Base-by-base conservation (phyloP, 2,329 filamentous ascomycete species). In the Daldinia sp. region DNA sequence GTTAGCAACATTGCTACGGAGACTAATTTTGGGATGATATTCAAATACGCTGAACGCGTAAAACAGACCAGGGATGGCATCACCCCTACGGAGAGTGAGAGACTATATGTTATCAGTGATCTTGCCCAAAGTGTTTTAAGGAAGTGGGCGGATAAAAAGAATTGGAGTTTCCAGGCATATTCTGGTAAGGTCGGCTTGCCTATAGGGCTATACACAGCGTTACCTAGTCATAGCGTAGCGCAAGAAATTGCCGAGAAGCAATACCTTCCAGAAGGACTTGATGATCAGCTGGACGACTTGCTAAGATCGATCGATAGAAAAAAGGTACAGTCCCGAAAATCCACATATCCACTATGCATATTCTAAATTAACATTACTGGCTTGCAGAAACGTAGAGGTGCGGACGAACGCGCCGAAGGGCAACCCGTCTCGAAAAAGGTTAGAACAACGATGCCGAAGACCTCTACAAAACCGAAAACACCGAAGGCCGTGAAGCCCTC, bases 1-100 rank as follows among this genome's bases (percentile, higher is more conserved):
- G 82, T 98, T 47, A 88, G 85, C 64, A 87, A 89, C 34, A 88
- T 97, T 15, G 92, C 92, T 8, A 94, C 89, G 0, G 91, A 96
- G 75, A 87, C 92, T 43, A 99, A 97, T 71, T 83, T 98, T 13
- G 90, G 91, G 0, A 81, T 97, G 64, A 93, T 99, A 37, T 95
- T 91, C 80, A 93, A 95, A 76, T 91, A 97, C 64, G 93, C 93
- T 10, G 94, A 98, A 77, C 88, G 93, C 8, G 90, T 97, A 56
- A 99, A 99, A 81, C 91, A 94, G 76, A 91, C 94, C 8, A 85
- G 87, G 39, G 95, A 99, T 75, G 91, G 87, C 10, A 87, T 98
- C 63, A 84, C 85, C 21, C 85, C 87, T 0, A 80, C 83, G 1
- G 82, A 84, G 61, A 92, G 90, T 70, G 87, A 93, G 59, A 88